Base-by-base conservation (phyloP, 164 flowering plant genomes). In the Piper betle region DNA sequence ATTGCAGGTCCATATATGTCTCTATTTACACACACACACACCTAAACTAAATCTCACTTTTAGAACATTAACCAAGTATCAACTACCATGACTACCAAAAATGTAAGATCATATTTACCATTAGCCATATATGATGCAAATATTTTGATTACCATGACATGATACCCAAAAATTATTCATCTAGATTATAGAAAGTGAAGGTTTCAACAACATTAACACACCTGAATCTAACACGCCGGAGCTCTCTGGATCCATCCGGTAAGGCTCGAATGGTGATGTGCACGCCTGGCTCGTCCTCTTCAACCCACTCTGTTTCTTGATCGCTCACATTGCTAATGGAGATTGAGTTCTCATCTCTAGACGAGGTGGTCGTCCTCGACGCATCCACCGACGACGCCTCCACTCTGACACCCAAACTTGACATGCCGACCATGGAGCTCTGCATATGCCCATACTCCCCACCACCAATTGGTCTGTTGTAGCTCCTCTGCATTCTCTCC, bases 161-260 rank as follows among this genome's bases (percentile, higher is more conserved):
- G 33, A 25, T 25, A 25, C 33, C 1, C 1, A 25, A 25, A 25
- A 25, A 25, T 25, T 25, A 25, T 25, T 25, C 33, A 25, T 25
- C 33, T 25, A 11, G 25, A 17, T 25, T 16, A 46, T 42, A 42
- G 6, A 6, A 10, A 10, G 50, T 10, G 15, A 15, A 46, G 7
- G 11, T 46, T 12, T 46, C 11, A 46, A 10, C 15, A 10, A 6
- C 12, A 40, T 19, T 39, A 13, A 4, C 6, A 57, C 81, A 91
- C 99, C 97, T 88, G 90, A 94, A 94, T 77, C 97, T 78, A 53
- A 94, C 96, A 10, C 99, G 91, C 40, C 97, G 79, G 12, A 94
- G 90, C 77, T 94, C 99, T 68, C 96, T 79, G 0, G 86, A 81
- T 57, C 99, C 99, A 66, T 94, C 97, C 1, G 81, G 80, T 54